These are phyloP conservation scores for Aquilaria malaccensis DNA, from an alignment of 345 rosid species.

Conservation along the genomic window DNA sequence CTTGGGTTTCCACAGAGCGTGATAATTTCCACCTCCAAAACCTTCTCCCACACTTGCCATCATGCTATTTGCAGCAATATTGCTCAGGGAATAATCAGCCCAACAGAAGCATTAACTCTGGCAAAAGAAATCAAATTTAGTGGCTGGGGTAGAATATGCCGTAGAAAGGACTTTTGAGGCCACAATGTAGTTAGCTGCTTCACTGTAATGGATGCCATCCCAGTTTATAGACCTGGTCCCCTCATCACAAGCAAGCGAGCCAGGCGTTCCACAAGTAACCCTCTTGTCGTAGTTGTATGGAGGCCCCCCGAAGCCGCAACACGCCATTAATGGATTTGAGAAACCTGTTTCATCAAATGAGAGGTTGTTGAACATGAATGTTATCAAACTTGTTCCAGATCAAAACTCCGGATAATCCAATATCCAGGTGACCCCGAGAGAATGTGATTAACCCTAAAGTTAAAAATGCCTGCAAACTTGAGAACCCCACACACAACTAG, in stretches of 20 bases:
- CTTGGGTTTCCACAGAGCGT: too few relatives aligned
- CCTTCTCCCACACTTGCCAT: too few relatives aligned
- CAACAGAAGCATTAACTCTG: background rate
- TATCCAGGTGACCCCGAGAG: too few relatives aligned
- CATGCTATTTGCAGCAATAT: too few relatives aligned
- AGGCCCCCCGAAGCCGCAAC: conserved; percentile 85
- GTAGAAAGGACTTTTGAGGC: conserved; percentile 56
- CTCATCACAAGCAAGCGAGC: conserved; percentile 33
- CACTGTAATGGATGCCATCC: conserved; percentile 83
- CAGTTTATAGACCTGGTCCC: conserved; percentile 50
- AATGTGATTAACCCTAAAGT: too few relatives aligned
- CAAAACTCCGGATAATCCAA: too few relatives aligned
- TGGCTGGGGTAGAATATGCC: conserved; percentile 49
- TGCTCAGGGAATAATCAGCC: too few relatives aligned
- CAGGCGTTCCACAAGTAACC: conserved; percentile 59
- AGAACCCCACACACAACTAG: too few relatives aligned
- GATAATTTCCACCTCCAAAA: too few relatives aligned
- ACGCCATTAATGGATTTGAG: conserved; percentile 61
- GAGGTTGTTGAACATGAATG: too few relatives aligned
- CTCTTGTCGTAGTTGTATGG: conserved; percentile 67
- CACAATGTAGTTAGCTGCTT: conserved; percentile 56
- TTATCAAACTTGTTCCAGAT: too few relatives aligned
- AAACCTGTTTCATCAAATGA: conserved; percentile 36
- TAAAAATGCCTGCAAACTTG: too few relatives aligned
- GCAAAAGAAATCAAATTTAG: conserved; percentile 52